A percentile compares a stretch with the other conserved stretches of the same genome.
Evolutionary conservation across 2,329 filamentous ascomycete species (phyloP).

Genomic region (Xylaria digitata): DNA sequence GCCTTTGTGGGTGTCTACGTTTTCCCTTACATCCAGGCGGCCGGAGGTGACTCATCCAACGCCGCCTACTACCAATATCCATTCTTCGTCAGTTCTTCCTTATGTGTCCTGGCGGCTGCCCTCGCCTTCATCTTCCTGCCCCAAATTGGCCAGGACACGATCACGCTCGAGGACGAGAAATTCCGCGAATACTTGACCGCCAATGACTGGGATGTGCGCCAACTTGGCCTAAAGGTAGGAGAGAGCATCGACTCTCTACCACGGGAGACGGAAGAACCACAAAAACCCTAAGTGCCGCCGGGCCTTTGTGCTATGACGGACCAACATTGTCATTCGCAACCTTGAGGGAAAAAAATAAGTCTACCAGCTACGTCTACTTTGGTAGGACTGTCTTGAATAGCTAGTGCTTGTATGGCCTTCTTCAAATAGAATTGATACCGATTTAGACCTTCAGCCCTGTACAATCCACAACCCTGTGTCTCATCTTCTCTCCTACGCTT

Average conservation of each 20-base stretch:
- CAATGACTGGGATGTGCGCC: slow-evolving; percentile 79
- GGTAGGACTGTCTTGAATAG: slow-evolving; percentile 8
- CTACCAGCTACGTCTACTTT: not conserved
- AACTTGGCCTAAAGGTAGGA: slow-evolving; percentile 59
- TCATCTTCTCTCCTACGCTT: too few species aligned
- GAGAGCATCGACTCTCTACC: slow-evolving; percentile 47
- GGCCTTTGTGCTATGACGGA: not conserved
- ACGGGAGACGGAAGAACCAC: slow-evolving; percentile 28
- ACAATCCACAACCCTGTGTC: not conserved
- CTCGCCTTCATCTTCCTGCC: slow-evolving; percentile 76
- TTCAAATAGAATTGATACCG: slow-evolving; percentile 15
- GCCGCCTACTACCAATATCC: slow-evolving; percentile 80
- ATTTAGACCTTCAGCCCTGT: not conserved
- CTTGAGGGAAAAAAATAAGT: not conserved
- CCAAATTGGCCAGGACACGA: slow-evolving; percentile 85
- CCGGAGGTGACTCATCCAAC: slow-evolving; percentile 60
- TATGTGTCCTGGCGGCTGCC: slow-evolving; percentile 80
- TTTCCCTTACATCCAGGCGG: slow-evolving; percentile 77
- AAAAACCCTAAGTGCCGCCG: slow-evolving; percentile 8
- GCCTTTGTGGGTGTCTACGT: slow-evolving; percentile 89
- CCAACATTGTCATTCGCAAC: not conserved
- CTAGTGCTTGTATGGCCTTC: not conserved
- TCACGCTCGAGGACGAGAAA: slow-evolving; percentile 77
- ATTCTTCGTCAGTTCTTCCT: slow-evolving; percentile 83
- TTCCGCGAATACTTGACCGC: slow-evolving; percentile 79